Evolutionary conservation across 2,329 filamentous ascomycete genomes (phyloP).

Genomic region (Coniochaeta sp.): DNA sequence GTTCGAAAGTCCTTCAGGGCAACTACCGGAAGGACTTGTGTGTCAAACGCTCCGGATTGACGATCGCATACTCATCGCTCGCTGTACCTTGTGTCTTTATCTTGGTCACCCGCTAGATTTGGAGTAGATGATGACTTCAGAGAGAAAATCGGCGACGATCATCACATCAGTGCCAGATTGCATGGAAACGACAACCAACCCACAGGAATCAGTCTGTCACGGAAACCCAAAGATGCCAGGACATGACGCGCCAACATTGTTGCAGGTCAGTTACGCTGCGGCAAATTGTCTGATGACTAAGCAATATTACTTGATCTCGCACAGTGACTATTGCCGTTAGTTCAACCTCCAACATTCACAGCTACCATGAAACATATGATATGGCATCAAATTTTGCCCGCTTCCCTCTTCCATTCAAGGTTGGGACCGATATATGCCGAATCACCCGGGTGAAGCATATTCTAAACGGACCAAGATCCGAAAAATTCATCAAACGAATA

Average conservation of each 20-base stretch:
- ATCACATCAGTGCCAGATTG: neutral
- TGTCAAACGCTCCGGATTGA: neutral
- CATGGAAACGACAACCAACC: neutral
- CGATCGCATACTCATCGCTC: neutral
- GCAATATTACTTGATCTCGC: neutral
- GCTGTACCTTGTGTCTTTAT: neutral
- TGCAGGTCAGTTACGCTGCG: too few species aligned
- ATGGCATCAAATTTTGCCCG: constrained; percentile 12
- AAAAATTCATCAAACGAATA: constrained; percentile 39
- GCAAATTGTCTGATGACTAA: neutral
- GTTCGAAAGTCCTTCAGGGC: neutral
- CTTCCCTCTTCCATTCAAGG: constrained; percentile 58
- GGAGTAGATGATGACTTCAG: neutral
- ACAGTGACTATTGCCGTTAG: neutral
- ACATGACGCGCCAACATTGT: neutral
- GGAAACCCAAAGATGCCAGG: neutral
- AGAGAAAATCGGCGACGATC: neutral
- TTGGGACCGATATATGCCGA: constrained; percentile 75
- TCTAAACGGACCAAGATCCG: constrained; percentile 34
- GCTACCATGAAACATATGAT: neutral
- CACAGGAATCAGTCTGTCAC: neutral
- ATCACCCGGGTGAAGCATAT: constrained; percentile 57
- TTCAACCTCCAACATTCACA: neutral
- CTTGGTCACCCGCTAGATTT: too few species aligned
- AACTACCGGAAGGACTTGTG: neutral